A percentile compares a stretch with the other conserved stretches of the same genome.
phyloP scores from a whole-genome alignment of 768 basidiomycete species.

The Psilocybe cubensis region DNA sequence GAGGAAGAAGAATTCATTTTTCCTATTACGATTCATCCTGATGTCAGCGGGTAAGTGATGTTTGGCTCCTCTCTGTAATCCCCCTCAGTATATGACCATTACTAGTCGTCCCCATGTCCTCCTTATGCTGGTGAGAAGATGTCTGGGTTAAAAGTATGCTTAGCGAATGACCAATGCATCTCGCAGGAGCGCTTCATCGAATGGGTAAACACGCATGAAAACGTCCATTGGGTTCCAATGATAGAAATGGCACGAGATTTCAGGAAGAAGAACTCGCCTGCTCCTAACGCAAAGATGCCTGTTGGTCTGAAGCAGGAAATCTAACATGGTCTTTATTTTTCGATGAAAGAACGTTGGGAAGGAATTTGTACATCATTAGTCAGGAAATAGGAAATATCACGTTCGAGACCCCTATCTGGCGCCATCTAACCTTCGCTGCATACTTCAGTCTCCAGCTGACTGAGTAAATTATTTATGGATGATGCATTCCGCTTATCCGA shows the following conservation, averaged over 20 bases:
- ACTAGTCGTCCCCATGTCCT: slow-evolving; percentile 68
- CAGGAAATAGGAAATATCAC: too few relatives aligned
- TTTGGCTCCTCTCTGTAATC: slow-evolving; percentile 1
- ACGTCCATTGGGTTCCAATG: slow-evolving; percentile 74
- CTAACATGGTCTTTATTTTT: neutral
- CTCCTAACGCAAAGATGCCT: slow-evolving; percentile 59
- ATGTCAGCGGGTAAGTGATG: slow-evolving; percentile 63
- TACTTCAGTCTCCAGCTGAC: neutral
- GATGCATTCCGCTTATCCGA: neutral
- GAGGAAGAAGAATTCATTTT: slow-evolving; percentile 72
- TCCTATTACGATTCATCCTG: slow-evolving; percentile 80
- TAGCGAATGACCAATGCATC: neutral
- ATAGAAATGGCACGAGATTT: slow-evolving; percentile 69
- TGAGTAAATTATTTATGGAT: neutral
- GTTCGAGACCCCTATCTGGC: too few relatives aligned
- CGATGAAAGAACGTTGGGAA: too few relatives aligned
- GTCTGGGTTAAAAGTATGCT: neutral
- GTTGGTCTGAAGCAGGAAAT: slow-evolving; percentile 34
- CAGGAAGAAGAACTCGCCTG: slow-evolving; percentile 51
- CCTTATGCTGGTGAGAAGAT: slow-evolving; percentile 62
- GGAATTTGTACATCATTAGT: too few relatives aligned
- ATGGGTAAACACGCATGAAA: slow-evolving; percentile 72
- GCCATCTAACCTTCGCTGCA: too few relatives aligned
- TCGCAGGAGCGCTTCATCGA: slow-evolving; percentile 71
- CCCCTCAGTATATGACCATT: neutral